phyloP scores from a whole-genome alignment of 768 basidiomycete species.

The Sistotremastrum niveocremeum region DNA sequence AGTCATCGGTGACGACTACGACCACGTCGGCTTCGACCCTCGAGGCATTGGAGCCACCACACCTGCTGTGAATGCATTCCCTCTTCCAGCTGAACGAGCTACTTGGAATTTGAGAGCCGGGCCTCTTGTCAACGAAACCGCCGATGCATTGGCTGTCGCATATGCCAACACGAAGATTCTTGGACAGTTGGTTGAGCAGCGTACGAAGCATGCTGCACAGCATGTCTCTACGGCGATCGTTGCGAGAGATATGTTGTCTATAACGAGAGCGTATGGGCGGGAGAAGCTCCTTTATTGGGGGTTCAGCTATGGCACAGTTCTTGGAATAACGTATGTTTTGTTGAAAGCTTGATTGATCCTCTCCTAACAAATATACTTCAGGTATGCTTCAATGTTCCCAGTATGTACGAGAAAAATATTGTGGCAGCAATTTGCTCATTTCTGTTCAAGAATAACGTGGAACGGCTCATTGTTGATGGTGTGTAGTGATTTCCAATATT shows the following conservation, averaged over 20 bases:
- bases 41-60: slow-evolving; percentile 1
- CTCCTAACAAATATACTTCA: too few relatives aligned
- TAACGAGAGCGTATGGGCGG: slow-evolving; percentile 19
- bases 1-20: slow-evolving; percentile 5
- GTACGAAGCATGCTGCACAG: too few relatives aligned
- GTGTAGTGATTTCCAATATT: too few relatives aligned
- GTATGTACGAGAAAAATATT: too few relatives aligned
- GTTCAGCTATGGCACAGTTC: slow-evolving; percentile 11
- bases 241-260: slow-evolving; percentile 24
- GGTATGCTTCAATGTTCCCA: too few relatives aligned
- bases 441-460: too few relatives aligned
- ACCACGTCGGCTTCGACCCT: slow-evolving; percentile 6
- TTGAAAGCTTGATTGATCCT: too few relatives aligned
- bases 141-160: not conserved
- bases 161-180: not conserved
- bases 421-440: too few relatives aligned
- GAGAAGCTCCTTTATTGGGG: slow-evolving; percentile 24
- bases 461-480: too few relatives aligned
- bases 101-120: not conserved
- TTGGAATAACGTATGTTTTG: too few relatives aligned
- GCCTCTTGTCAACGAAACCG: not conserved
- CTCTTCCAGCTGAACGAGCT: too few relatives aligned
- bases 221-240: slow-evolving; percentile 25
- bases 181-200: not conserved
- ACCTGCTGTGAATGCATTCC: too few relatives aligned